Evolutionary conservation across 306 rosid genomes (phyloP).

Genomic region (Castanea crenata): DNA sequence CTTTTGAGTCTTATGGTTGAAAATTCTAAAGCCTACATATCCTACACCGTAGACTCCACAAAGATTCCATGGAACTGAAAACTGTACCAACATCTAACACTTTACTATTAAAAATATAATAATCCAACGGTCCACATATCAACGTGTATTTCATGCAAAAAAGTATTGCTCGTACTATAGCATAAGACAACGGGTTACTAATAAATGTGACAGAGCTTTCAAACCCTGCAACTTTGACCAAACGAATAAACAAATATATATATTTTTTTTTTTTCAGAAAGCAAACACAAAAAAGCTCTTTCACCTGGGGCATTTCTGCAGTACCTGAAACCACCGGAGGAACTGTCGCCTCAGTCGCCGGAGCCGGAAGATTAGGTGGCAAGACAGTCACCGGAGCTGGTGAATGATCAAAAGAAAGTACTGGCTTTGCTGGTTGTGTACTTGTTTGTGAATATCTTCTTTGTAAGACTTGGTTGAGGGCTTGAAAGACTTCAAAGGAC

Average conservation of each 20-base stretch:
- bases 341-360: conserved; percentile 5
- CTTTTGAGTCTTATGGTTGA: background rate
- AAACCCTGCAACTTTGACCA: conserved; percentile 79
- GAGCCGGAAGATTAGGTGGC: background rate
- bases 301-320: conserved; percentile 26
- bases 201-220: conserved; percentile 60
- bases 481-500: conserved; percentile 47
- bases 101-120: no score
- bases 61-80: background rate
- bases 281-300: background rate
- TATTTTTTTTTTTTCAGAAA: background rate
- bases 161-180: conserved; percentile 24
- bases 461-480: conserved; percentile 50
- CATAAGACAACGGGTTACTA: conserved; percentile 26
- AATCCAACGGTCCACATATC: conserved; percentile 7
- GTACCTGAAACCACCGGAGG: conserved; percentile 49
- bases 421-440: background rate
- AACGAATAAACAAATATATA: conserved; percentile 14
- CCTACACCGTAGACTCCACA: conserved; percentile 6
- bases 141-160: conserved; percentile 17
- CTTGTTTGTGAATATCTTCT: conserved; percentile 34
- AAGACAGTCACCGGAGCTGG: conserved; percentile 15
- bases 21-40: background rate
- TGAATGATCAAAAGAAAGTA: conserved; percentile 6
- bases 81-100: no score